Evolutionary conservation across 2,329 filamentous ascomycete species (phyloP), one percentile per base, ranked within the genome.

Genomic region (Beauveria brongniartii): DNA sequence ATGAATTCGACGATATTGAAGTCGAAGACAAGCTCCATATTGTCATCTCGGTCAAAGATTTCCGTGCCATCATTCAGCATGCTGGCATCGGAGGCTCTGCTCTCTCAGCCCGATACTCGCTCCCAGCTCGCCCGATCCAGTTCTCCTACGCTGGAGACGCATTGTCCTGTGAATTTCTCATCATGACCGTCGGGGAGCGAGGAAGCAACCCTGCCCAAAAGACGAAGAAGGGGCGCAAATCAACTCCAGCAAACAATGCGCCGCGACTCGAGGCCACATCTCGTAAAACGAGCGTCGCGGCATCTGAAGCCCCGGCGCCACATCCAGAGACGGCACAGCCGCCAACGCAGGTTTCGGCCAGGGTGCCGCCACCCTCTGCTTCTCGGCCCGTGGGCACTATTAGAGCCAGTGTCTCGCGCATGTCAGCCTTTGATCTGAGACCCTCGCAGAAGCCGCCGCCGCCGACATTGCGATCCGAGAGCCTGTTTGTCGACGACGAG

Each of bases 1-100:
- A 88, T 61, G 89, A 92, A 66, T 93, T 93, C 67, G 86, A 90
- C 61, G 82, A 87, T 56, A 90, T 92, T 63, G 79, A 83, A 24
- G 85, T 91, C 34, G 86, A 91, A 69, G 85, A 90, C 63, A 86
- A 88, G 55, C 80, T 92, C 61, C 90, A 92, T 69, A 89, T 92
- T 67, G 83, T 91, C 62, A 89, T 92, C 69, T 90, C 86, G 66
- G 89, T 93, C 69, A 92, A 91, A 68, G 90, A 93, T 72, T 92
- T 92, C 71, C 86, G 89, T 55, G 86, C 89, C 40, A 90, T 92
- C 59, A 84, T 92, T 56, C 82, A 86, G 40, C 90, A 93, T 72
- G 89, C 90, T 10, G 86, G 87, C 26, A 84, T 85, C 26, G 80
- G 87, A 6, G 84, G 85, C 57, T 85, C 83, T n/a, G 80, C 82